A percentile compares a stretch with the other conserved stretches of the same genome.
These are phyloP conservation scores for Vitis amurensis DNA, from an alignment of 164 flowering plant genomes.

Conservation along the genomic window DNA sequence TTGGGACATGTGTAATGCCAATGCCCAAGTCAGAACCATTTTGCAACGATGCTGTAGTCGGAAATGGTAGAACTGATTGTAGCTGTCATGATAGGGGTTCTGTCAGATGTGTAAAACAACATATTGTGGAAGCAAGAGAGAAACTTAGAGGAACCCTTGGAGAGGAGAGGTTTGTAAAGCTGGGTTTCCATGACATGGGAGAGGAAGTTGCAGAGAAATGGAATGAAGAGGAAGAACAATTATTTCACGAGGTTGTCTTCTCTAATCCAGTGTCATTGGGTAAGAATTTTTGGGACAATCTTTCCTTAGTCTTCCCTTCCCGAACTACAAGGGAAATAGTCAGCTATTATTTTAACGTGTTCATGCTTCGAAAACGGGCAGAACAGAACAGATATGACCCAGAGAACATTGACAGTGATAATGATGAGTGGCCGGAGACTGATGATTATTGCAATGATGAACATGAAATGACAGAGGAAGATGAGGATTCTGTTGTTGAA, in stretches of 20 bases:
- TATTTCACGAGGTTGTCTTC: conserved; percentile 36
- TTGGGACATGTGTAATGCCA: conserved; percentile 39
- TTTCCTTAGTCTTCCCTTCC: conserved; percentile 37
- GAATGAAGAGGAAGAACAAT: conserved; percentile 44
- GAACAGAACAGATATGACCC: conserved; percentile 49
- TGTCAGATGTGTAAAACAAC: conserved; percentile 43
- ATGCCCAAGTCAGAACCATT: conserved; percentile 26
- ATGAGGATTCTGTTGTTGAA: conserved; percentile 39
- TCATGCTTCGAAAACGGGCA: conserved; percentile 54
- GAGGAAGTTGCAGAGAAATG: conserved; percentile 49
- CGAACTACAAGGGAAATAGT: conserved; percentile 47
- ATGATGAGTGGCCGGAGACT: conserved; percentile 55
- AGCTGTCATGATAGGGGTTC: conserved; percentile 41
- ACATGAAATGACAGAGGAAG: conserved; percentile 26
- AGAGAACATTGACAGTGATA: conserved; percentile 51
- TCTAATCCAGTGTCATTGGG: conserved; percentile 43
- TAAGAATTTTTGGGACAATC: conserved; percentile 48
- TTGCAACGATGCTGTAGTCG: conserved; percentile 11
- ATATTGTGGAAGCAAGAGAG: conserved; percentile 44
- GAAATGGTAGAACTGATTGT: conserved; percentile 33
- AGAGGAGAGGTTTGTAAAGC: conserved; percentile 26
- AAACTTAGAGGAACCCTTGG: conserved; percentile 35
- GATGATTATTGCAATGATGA: conserved; percentile 21
- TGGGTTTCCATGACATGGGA: conserved; percentile 58
- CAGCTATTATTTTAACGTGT: conserved; percentile 65